Evolutionary conservation across 306 rosid genomes (phyloP).

Genomic region (Ammopiptanthus mongolicus): DNA sequence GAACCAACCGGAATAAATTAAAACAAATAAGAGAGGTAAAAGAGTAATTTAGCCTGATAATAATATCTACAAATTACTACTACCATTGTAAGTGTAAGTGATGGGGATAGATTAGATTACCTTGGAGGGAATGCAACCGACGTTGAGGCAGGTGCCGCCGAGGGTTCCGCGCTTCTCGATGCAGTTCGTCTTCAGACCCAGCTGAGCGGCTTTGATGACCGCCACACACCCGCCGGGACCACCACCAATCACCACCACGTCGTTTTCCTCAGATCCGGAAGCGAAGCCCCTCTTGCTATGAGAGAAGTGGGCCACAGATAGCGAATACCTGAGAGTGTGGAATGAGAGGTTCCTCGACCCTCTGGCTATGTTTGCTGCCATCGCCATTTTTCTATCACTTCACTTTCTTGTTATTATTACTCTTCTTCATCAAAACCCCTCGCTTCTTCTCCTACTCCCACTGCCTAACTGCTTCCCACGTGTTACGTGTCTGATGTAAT

Average conservation of each 20-base stretch:
- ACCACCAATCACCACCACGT: conserved; percentile 92
- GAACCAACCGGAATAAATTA: too few relatives aligned
- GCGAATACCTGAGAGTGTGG: conserved; percentile 43
- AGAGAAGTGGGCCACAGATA: not conserved
- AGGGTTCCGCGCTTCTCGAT: conserved; percentile 99
- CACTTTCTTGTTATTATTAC: not conserved
- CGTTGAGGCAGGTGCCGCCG: conserved; percentile 98
- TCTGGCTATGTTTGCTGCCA: conserved; percentile 49
- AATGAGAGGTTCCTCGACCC: conserved; percentile 24
- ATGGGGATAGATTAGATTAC: too few relatives aligned
- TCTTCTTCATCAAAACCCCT: not conserved
- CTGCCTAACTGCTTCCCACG: conserved; percentile 1
- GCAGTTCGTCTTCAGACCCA: conserved; percentile 94
- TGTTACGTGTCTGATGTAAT: not conserved
- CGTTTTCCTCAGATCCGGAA: conserved; percentile 85
- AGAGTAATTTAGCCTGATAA: too few relatives aligned
- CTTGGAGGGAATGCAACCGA: conserved; percentile 98
- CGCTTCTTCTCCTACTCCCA: not conserved
- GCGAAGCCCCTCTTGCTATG: conserved; percentile 69
- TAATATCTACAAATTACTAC: too few relatives aligned
- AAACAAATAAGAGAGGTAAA: too few relatives aligned
- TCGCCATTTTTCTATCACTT: conserved; percentile 33
- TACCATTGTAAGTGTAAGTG: too few relatives aligned
- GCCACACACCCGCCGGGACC: conserved; percentile 99
- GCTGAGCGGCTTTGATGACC: conserved; percentile 95